These are phyloP conservation scores for Exidia glandulosa DNA, from an alignment of 768 basidiomycete genomes.

Conservation along the genomic window DNA sequence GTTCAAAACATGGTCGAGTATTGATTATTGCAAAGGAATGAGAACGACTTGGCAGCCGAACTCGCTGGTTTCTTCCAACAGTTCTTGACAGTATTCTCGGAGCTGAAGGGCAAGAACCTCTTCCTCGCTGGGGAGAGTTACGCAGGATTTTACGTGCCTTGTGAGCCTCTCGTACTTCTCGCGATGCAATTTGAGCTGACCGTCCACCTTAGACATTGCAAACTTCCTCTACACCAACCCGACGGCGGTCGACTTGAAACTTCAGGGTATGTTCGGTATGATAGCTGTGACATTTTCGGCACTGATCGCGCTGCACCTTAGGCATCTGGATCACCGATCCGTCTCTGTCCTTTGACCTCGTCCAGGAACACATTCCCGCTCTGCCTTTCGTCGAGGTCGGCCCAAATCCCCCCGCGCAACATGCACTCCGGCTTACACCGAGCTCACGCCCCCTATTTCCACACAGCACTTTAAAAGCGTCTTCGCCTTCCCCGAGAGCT, in stretches of 20 bases:
- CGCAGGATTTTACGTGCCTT: slow-evolving; percentile 57
- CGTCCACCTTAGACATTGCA: slow-evolving; percentile 46
- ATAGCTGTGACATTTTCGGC: no score
- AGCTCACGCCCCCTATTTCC: neutral
- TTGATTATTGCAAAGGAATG: slow-evolving; percentile 21
- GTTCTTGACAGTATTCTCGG: slow-evolving; percentile 63
- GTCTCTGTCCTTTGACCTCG: slow-evolving; percentile 47
- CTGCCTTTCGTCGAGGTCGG: slow-evolving; percentile 44
- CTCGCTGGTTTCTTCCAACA: slow-evolving; percentile 57
- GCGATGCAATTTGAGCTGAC: no score
- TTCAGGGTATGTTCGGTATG: slow-evolving; percentile 23
- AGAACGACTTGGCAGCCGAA: slow-evolving; percentile 46
- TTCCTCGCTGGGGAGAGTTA: slow-evolving; percentile 46
- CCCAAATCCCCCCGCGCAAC: neutral
- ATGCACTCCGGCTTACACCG: neutral
- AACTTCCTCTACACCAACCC: slow-evolving; percentile 61
- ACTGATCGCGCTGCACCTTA: neutral
- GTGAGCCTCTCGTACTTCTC: slow-evolving; percentile 23
- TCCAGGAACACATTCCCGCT: slow-evolving; percentile 60
- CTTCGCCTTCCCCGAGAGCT: slow-evolving; percentile 60
- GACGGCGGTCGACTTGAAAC: slow-evolving; percentile 36
- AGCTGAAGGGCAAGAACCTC: slow-evolving; percentile 61
- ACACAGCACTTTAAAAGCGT: slow-evolving; percentile 53
- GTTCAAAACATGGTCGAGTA: neutral
- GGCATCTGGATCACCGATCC: slow-evolving; percentile 68